A percentile compares a stretch with the other conserved stretches of the same genome.
These are phyloP conservation scores for Sarcomyxa edulis DNA, from an alignment of 768 basidiomycete species.

Conservation along the genomic window DNA sequence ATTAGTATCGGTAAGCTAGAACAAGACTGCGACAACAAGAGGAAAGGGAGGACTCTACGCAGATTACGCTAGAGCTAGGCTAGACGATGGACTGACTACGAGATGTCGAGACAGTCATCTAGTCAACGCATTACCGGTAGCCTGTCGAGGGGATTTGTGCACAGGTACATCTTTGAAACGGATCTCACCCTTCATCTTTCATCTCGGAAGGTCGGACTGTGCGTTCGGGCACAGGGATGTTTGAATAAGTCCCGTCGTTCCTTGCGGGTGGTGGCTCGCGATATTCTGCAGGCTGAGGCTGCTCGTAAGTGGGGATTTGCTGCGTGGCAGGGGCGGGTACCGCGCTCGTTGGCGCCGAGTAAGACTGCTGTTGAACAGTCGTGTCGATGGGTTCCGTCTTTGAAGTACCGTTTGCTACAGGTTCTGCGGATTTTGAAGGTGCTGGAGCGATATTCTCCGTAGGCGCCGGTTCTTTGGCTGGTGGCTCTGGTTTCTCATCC, in stretches of 20 bases:
- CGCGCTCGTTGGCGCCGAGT: slow-evolving; percentile 5
- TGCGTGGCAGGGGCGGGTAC: slow-evolving; percentile 40
- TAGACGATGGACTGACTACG: slow-evolving; percentile 49
- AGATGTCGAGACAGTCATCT: slow-evolving; percentile 7
- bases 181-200: slow-evolving; percentile 97
- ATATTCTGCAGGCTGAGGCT: slow-evolving; percentile 52
- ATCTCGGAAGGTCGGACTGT: slow-evolving; percentile 82
- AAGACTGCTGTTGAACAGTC: slow-evolving; percentile 22
- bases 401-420: slow-evolving; percentile 17
- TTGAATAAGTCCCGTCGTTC: slow-evolving; percentile 36
- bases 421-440: slow-evolving; percentile 7
- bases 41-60: slow-evolving; percentile 63
- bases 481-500: slow-evolving; percentile 26
- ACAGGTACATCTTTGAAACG: neutral
- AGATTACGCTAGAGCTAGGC: slow-evolving; percentile 46
- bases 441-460: slow-evolving; percentile 13
- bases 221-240: slow-evolving; percentile 47
- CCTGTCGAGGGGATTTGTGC: neutral
- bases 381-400: slow-evolving; percentile 20
- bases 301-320: slow-evolving; percentile 77
- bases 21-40: slow-evolving; percentile 56
- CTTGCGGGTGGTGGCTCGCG: slow-evolving; percentile 29
- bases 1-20: slow-evolving; percentile 81
- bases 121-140: slow-evolving; percentile 2
- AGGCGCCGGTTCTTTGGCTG: slow-evolving; percentile 18